A percentile compares a stretch with the other conserved stretches of the same genome.
Conservation (phyloP, 164 flowering plant species). For the Vitis amurensis region DNA sequence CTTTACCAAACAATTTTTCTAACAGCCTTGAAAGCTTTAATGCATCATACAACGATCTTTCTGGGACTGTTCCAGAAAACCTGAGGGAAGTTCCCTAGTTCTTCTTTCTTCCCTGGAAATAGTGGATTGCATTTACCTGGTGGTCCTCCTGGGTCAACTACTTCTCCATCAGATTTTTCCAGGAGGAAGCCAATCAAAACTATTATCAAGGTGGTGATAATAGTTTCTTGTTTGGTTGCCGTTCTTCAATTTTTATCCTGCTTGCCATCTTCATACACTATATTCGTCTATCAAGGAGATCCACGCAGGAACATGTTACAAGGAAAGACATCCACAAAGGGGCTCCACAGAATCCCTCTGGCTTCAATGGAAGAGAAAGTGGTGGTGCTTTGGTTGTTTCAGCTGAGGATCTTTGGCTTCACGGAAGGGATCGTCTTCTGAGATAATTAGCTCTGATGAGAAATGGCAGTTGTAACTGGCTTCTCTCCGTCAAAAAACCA, state of each 20-base stretch:
- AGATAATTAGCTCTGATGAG: slow-evolving; percentile 66
- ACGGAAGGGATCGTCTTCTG: slow-evolving; percentile 78
- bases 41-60: slow-evolving; percentile 82
- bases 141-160: slow-evolving; percentile 47
- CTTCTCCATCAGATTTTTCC: slow-evolving; percentile 26
- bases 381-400: slow-evolving; percentile 64
- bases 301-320: slow-evolving; percentile 26
- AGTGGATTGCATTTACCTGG: slow-evolving; percentile 48
- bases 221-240: slow-evolving; percentile 65
- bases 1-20: slow-evolving; percentile 70
- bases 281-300: slow-evolving; percentile 48
- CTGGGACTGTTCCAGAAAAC: slow-evolving; percentile 84
- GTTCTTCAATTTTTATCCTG: slow-evolving; percentile 56
- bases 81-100: slow-evolving; percentile 67
- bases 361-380: slow-evolving; percentile 43
- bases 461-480: slow-evolving; percentile 52
- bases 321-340: slow-evolving; percentile 35
- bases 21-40: slow-evolving; percentile 60
- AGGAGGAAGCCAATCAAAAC: slow-evolving; percentile 50
- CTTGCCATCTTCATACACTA: slow-evolving; percentile 63
- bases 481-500: slow-evolving; percentile 75
- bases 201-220: slow-evolving; percentile 56
- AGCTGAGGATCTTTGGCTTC: slow-evolving; percentile 72
- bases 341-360: slow-evolving; percentile 41
- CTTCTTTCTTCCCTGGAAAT: slow-evolving; percentile 93